A percentile compares a stretch with the other conserved stretches of the same genome.
These are phyloP conservation scores for Seiridium unicorne DNA, from an alignment of 2,329 filamentous ascomycete genomes.

Conservation along the genomic window DNA sequence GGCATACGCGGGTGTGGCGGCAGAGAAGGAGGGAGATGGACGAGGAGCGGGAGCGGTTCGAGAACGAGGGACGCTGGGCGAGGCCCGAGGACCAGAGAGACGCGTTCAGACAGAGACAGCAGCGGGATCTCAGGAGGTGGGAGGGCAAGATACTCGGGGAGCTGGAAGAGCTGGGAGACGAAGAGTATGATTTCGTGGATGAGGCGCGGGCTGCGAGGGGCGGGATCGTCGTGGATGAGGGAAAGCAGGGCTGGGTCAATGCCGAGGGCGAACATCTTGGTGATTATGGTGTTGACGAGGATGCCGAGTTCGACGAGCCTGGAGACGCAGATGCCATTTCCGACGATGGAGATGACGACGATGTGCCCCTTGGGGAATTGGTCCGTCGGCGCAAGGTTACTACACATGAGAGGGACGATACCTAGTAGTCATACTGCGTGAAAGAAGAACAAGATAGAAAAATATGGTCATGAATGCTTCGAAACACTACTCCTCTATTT, in stretches of 20 bases:
- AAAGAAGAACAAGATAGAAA: background rate
- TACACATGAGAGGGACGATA: constrained; percentile 27
- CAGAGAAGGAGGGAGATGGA: constrained; percentile 32
- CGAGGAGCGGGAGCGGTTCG: constrained; percentile 13
- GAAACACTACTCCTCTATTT: constrained; percentile 1
- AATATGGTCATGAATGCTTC: background rate
- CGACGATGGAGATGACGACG: constrained; percentile 36
- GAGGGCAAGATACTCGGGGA: constrained; percentile 42
- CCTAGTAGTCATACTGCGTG: constrained; percentile 19
- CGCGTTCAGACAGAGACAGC: constrained; percentile 50
- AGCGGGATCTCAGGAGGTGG: constrained; percentile 41
- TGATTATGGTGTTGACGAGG: constrained; percentile 80
- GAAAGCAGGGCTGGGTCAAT: constrained; percentile 67
- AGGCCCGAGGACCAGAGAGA: constrained; percentile 44
- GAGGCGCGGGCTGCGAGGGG: constrained; percentile 23
- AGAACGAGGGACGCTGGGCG: constrained; percentile 20
- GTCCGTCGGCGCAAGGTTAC: constrained; percentile 52
- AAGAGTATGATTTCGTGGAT: constrained; percentile 40
- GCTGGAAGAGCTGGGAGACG: constrained; percentile 50
- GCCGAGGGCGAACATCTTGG: constrained; percentile 70
- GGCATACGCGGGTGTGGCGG: constrained; percentile 35
- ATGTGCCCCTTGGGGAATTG: constrained; percentile 69
- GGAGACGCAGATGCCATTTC: constrained; percentile 34
- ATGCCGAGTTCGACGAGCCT: constrained; percentile 49
- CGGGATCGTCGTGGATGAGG: constrained; percentile 32